phyloP scores from a whole-genome alignment of 2,329 filamentous ascomycete genomes.

The Paraphoma chrysanthemicola region DNA sequence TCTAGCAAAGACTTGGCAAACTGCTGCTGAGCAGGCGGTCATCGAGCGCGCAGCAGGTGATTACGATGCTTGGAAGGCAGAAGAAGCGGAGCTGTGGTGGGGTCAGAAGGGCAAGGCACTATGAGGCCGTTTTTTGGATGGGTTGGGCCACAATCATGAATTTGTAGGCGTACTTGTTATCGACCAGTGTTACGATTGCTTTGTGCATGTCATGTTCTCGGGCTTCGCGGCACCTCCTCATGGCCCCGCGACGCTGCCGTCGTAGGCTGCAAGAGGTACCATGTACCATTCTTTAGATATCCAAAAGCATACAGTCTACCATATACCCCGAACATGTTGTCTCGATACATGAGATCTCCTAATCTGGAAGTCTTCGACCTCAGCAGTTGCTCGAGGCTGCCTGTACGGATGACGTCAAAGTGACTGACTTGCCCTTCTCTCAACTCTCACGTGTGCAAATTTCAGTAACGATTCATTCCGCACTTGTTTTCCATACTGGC shows the following conservation, averaged over 20 bases:
- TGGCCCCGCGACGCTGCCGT: no score
- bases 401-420: neutral
- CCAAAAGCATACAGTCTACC: no score
- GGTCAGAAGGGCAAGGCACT: slow-evolving; percentile 56
- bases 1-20: slow-evolving; percentile 65
- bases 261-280: no score
- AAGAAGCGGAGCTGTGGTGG: slow-evolving; percentile 64
- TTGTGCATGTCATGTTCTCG: no score
- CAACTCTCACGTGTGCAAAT: neutral
- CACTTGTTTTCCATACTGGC: no score
- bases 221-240: no score
- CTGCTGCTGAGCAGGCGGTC: slow-evolving; percentile 61
- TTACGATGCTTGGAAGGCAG: slow-evolving; percentile 64
- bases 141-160: no score
- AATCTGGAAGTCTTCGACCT: no score
- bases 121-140: neutral
- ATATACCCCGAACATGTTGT: no score
- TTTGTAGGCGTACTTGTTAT: neutral
- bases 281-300: no score
- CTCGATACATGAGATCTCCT: no score
- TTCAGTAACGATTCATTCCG: neutral
- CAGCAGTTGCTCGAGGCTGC: neutral
- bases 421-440: neutral
- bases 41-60: slow-evolving; percentile 59
- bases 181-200: neutral